Conservation (phyloP, 2,329 filamentous ascomycete genomes). For the Arachnomyces sp. region DNA sequence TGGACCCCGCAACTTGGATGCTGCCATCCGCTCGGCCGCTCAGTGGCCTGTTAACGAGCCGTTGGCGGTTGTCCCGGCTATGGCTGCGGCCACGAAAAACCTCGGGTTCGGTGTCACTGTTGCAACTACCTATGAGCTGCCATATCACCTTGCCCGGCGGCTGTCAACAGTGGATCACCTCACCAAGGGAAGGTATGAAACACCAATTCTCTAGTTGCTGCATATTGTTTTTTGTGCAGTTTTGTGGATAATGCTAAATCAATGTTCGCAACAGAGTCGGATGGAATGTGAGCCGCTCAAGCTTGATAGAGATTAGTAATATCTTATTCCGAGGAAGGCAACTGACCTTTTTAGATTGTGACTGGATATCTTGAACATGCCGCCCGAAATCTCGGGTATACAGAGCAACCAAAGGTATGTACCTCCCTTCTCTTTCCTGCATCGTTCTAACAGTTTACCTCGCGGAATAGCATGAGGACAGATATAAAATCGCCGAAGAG, state of each 20-base stretch:
- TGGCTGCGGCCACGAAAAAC: constrained; percentile 60
- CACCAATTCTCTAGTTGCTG: too few species aligned
- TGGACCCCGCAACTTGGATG: constrained; percentile 51
- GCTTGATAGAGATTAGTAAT: constrained; percentile 11
- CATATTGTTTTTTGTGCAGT: not conserved
- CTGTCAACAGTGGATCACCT: constrained; percentile 61
- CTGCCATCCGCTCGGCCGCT: constrained; percentile 54
- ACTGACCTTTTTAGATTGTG: constrained; percentile 43
- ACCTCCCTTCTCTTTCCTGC: not conserved
- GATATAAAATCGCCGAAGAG: constrained; percentile 58
- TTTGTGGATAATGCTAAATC: not conserved
- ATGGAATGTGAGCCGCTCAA: constrained; percentile 43
- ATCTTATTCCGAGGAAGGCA: too few species aligned
- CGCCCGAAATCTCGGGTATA: constrained; percentile 54
- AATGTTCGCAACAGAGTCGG: constrained; percentile 35
- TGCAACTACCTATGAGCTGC: constrained; percentile 61
- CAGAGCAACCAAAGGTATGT: constrained; percentile 43
- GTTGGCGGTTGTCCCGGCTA: constrained; percentile 54
- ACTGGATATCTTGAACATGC: constrained; percentile 62
- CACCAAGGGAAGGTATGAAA: constrained; percentile 49
- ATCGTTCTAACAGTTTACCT: not conserved
- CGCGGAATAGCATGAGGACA: constrained; percentile 50
- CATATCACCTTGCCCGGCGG: constrained; percentile 59
- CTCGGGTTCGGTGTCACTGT: constrained; percentile 64
- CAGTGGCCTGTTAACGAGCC: constrained; percentile 69